Evolutionary conservation across 495 filamentous ascomycete genomes (phyloP).

Genomic region (Gamarada debralockiae): DNA sequence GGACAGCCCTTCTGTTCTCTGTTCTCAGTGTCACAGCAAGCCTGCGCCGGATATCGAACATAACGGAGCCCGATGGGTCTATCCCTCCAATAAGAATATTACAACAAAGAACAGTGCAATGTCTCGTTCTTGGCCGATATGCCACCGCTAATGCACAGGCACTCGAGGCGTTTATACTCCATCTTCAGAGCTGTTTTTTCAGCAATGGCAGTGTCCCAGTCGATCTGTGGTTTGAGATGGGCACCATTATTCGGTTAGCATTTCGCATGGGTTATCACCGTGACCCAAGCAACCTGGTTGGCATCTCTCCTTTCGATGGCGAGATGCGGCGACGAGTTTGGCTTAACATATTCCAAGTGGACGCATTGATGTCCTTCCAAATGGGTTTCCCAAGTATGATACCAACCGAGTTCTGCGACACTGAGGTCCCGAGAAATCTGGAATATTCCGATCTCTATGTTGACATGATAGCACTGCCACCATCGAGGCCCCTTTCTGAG

Average conservation of each 20-base stretch:
- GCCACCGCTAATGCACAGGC: slow-evolving; percentile 26
- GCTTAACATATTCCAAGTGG: slow-evolving; percentile 72
- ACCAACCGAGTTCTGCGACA: slow-evolving; percentile 74
- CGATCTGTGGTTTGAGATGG: slow-evolving; percentile 32
- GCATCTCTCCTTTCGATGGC: slow-evolving; percentile 78
- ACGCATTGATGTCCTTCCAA: slow-evolving; percentile 84
- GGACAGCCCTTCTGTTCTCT: not conserved
- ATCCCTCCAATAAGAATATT: not conserved
- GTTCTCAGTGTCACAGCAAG: not conserved
- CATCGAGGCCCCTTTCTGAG: slow-evolving; percentile 67
- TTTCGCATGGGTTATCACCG: slow-evolving; percentile 83
- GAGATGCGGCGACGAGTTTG: slow-evolving; percentile 90
- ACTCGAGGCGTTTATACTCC: slow-evolving; percentile 33
- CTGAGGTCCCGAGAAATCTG: slow-evolving; percentile 78
- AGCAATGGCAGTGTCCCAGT: slow-evolving; percentile 20
- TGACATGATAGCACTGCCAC: slow-evolving; percentile 68
- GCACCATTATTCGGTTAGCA: slow-evolving; percentile 31
- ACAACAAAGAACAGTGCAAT: slow-evolving; percentile 20
- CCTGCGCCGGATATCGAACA: not conserved
- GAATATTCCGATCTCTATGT: slow-evolving; percentile 88
- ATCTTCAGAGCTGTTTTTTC: slow-evolving; percentile 23
- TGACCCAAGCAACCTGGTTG: slow-evolving; percentile 76
- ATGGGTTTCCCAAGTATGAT: slow-evolving; percentile 83
- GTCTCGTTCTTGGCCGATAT: slow-evolving; percentile 47
- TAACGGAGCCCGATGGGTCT: not conserved